Evolutionary conservation across 495 filamentous ascomycete genomes (phyloP), one percentile per base, ranked within the genome.

Genomic region (Pseudevernia furfuracea): DNA sequence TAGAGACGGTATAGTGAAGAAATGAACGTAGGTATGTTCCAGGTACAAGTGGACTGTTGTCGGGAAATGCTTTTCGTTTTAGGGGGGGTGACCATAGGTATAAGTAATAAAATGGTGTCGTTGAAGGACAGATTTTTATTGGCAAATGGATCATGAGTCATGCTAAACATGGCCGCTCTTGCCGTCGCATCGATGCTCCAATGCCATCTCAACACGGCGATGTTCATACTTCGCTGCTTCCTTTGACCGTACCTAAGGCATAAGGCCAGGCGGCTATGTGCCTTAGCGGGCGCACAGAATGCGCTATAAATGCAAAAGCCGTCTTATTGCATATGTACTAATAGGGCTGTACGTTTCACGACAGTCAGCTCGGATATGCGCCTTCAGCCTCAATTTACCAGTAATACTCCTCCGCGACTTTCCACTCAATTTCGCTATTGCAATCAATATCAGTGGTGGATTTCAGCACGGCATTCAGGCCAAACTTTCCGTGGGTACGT

Each of bases 381-480:
- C 34, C 23, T 3, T 58, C 37, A 53, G 36, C 25, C 12, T 34
- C 9, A 5, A 17, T 58, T 61, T 37, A 68, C 44, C 52, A 68
- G 23, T 68, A 68, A 36, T 68, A 68, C n/a, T 68, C 66, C 38
- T 68, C 66, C 12, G 59, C 43, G n/a, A 68, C 58, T 28, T 59
- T 65, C 66, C 66, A 68, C n/a, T 58, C 63, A 30, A 65, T n/a
- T 4, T 62, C 66, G 15, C 49, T 48, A 3, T 46, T 37, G 21
- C 17, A 14, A 7, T 46, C 38, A 4, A 23, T 17, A 55, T 64
- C 56, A n/a, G 9, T 34, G 7, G 1, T 48, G 30, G 25, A 30
- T 21, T 56, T 44, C 37, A 63, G 4, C 11, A 41, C n/a, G 9
- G 28, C 21, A 7, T 65, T 62, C 12, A 64, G 46, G 9, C 66